Conservation (phyloP, 257 asterid species). For the Solanum pimpinellifolium region DNA sequence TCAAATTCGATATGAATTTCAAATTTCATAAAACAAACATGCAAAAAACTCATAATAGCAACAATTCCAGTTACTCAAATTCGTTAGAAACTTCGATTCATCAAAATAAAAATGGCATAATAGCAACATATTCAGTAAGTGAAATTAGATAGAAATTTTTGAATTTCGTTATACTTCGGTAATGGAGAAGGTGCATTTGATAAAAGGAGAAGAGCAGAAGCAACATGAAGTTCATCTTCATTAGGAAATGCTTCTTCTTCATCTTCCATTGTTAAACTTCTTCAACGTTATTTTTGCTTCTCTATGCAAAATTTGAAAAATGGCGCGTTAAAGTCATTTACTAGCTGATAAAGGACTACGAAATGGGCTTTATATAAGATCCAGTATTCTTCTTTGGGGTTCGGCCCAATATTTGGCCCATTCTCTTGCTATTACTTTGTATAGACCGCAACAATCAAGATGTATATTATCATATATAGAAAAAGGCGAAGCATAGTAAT, state of each 20-base stretch:
- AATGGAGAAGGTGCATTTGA: slow-evolving; percentile 26
- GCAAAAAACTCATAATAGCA: background rate
- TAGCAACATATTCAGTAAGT: background rate
- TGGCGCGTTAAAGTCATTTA: slow-evolving; percentile 44
- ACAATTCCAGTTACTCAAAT: background rate
- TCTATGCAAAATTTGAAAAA: slow-evolving; percentile 12
- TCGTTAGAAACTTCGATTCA: background rate
- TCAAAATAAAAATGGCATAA: background rate
- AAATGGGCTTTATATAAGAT: background rate
- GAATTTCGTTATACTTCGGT: background rate
- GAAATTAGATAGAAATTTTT: background rate
- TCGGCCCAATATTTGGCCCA: background rate
- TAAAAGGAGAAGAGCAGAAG: slow-evolving; percentile 82
- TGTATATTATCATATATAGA: background rate
- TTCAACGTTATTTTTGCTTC: background rate
- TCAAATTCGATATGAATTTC: background rate
- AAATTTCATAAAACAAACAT: background rate
- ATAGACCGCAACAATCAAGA: background rate
- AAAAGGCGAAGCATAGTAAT: background rate
- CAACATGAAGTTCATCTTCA: slow-evolving; percentile 49
- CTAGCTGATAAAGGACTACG: background rate
- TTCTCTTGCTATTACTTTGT: background rate
- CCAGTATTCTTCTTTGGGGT: background rate
- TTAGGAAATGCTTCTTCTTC: slow-evolving; percentile 45
- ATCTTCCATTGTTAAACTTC: slow-evolving; percentile 21